Conservation (phyloP, 1,139 yeast genomes). For the Tardiomyces depauwii region DNA sequence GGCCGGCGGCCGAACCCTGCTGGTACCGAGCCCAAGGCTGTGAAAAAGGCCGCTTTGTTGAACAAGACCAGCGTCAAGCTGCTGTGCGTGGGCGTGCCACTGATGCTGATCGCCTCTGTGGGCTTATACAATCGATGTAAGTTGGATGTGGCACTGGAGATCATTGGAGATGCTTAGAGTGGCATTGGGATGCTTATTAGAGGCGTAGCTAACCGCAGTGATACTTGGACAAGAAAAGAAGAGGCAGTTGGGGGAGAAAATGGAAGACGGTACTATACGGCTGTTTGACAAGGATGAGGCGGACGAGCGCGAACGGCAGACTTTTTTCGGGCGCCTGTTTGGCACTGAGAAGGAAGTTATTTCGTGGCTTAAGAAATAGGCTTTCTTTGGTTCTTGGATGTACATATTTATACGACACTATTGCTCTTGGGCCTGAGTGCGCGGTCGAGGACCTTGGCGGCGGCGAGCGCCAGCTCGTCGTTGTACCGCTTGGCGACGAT, state of each 20-base stretch:
- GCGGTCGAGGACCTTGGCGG: background rate
- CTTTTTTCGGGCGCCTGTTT: conserved; percentile 32
- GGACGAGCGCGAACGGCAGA: conserved; percentile 24
- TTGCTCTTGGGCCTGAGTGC: conserved; percentile 1
- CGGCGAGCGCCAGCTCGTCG: background rate
- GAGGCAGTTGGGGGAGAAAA: conserved; percentile 37
- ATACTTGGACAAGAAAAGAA: conserved; percentile 35
- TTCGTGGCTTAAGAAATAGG: conserved; percentile 4
- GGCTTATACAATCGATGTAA: conserved; percentile 27
- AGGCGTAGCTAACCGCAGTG: conserved; percentile 14
- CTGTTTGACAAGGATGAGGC: conserved; percentile 36
- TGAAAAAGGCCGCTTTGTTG: background rate
- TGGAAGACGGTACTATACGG: conserved; percentile 37
- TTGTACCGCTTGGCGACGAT: conserved; percentile 1
- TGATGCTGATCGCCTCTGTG: conserved; percentile 29
- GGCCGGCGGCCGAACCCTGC: background rate
- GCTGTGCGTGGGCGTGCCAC: conserved; percentile 32
- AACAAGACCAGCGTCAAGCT: conserved; percentile 20
- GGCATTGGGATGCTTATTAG: too few species aligned
- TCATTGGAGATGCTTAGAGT: too few species aligned
- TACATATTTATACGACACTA: background rate
- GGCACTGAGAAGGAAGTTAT: conserved; percentile 25
- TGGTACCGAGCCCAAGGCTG: background rate
- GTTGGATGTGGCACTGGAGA: too few species aligned
- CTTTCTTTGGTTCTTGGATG: conserved; percentile 3